Percentiles rank a stretch among this genome's conserved stretches.
phyloP scores from a whole-genome alignment of 345 rosid species.

The Brassica napus region DNA sequence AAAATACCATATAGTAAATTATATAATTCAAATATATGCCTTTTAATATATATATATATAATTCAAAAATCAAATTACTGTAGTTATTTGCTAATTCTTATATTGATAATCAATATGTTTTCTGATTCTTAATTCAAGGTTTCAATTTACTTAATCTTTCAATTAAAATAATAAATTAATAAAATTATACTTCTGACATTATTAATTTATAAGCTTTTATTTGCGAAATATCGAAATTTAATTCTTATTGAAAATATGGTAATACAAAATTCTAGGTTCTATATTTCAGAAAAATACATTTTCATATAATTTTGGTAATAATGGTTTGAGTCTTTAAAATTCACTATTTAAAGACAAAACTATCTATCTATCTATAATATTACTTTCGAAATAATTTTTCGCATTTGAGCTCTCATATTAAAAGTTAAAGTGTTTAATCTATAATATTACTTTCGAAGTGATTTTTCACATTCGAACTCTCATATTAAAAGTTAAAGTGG shows the following conservation, averaged over 20 bases:
- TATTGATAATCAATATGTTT: neutral
- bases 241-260: neutral
- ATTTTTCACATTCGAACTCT: no score
- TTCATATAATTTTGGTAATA: neutral
- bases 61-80: neutral
- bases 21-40: neutral
- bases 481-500: no score
- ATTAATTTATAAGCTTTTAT: neutral
- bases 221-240: neutral
- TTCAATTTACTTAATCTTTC: neutral
- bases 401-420: no score
- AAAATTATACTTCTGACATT: neutral
- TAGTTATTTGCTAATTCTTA: neutral
- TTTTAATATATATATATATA: no score
- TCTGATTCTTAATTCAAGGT: neutral
- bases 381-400: no score
- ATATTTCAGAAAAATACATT: neutral
- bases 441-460: no score
- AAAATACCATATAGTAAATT: constrained; percentile 1
- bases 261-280: neutral
- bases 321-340: neutral
- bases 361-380: neutral
- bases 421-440: no score
- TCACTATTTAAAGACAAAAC: neutral
- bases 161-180: neutral